Percentiles rank a stretch among this genome's conserved stretches.
Evolutionary conservation across 2,329 filamentous ascomycete species (phyloP).

Genomic region (Monosporascus ibericus): DNA sequence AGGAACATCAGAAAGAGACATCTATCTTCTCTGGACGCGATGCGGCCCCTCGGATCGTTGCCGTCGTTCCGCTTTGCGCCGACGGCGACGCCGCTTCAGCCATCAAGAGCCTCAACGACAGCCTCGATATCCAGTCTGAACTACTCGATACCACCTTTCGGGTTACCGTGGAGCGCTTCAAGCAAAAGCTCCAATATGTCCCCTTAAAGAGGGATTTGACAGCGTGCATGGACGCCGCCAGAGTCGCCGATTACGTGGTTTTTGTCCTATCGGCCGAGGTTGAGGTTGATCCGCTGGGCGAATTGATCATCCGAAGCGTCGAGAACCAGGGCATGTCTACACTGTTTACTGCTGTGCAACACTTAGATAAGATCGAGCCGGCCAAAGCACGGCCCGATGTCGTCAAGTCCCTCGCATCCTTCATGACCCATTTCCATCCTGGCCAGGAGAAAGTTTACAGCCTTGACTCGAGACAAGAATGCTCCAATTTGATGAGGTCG

Average conservation of each 20-base stretch:
- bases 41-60: constrained; percentile 81
- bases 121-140: constrained; percentile 70
- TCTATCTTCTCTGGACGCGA: constrained; percentile 82
- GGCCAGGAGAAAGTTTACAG: constrained; percentile 86
- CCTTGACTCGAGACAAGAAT: constrained; percentile 83
- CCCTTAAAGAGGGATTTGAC: constrained; percentile 67
- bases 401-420: constrained; percentile 78
- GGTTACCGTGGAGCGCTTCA: constrained; percentile 81
- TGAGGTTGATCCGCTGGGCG: constrained; percentile 79
- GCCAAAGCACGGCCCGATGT: constrained; percentile 73
- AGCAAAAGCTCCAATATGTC: constrained; percentile 87
- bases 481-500: constrained; percentile 82
- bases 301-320: constrained; percentile 77
- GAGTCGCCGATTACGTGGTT: constrained; percentile 85
- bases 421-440: constrained; percentile 91
- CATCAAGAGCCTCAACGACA: constrained; percentile 65
- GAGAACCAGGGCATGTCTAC: constrained; percentile 95
- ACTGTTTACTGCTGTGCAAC: constrained; percentile 78
- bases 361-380: constrained; percentile 70
- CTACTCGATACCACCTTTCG: constrained; percentile 54
- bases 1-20: constrained; percentile 71
- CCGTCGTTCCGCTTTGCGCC: constrained; percentile 75
- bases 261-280: constrained; percentile 76
- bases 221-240: constrained; percentile 75
- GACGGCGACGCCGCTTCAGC: constrained; percentile 63